Evolutionary conservation across 192 early-diverging fungal genomes (phyloP), one percentile per base, ranked within the genome.

Genomic region (Backusella macrospora): DNA sequence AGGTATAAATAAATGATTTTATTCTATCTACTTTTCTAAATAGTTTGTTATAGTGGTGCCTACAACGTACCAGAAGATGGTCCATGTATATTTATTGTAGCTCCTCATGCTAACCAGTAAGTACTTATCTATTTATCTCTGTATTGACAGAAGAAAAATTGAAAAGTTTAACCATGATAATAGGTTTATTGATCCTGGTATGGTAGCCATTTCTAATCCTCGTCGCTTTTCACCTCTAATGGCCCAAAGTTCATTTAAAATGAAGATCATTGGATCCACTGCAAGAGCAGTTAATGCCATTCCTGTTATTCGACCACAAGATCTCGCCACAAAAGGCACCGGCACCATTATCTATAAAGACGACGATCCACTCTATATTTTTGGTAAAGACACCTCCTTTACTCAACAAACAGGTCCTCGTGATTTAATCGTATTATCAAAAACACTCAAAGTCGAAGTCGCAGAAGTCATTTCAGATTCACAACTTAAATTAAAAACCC

Each of bases 281-380:
- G 95, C 90, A 7, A 81, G 92, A 16, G 76, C 83, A 14, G 62
- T 96, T 66, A 85, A 93, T 70, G 91, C 94, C 5, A 97, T 99
- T 80, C 93, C 96, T 3, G 97, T 99, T 12, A 88, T 90, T 68
- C 85, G 97, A 52, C 92, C 96, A 70, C 96, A 98, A 80, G 97
- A 99, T 79, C 79, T 94, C 47, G 91, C 91, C 12, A 84, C 83
- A 48, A 66, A 70, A 13, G 93, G 93, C 1, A 76, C 78, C 42
- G 96, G 96, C 39, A 84, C 34, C 38, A 73, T 95, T 37, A 80
- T 72, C 21, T 82, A 93, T 65, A 74, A 77, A 64, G 73, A 90
- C 6, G 69, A 80, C 10, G 87, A 92, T 70, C 77, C 76, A 15
- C 76, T 85, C 64, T 75, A 82, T 15, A 76, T 97, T 44, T 77